phyloP scores from a whole-genome alignment of 2,329 filamentous ascomycete species.

The Fusarium marasasianum region DNA sequence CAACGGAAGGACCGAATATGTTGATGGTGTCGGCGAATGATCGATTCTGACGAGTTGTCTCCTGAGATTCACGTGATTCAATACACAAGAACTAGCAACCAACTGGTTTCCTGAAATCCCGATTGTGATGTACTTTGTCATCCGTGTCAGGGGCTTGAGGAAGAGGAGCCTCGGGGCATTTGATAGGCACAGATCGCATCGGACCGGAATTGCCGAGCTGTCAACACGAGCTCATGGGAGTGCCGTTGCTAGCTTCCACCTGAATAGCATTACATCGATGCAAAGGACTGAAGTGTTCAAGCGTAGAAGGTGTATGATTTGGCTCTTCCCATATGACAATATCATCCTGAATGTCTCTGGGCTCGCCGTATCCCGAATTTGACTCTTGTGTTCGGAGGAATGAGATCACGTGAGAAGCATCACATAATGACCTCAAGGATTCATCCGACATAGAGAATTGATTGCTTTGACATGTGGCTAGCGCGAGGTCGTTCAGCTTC shows the following conservation, averaged over 20 bases:
- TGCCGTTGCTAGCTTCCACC: not conserved
- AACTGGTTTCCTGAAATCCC: not conserved
- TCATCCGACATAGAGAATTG: not conserved
- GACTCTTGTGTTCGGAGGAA: not conserved
- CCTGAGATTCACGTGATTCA: not conserved
- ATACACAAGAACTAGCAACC: not conserved
- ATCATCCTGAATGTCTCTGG: not conserved
- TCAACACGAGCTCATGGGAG: not conserved
- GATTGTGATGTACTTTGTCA: not conserved
- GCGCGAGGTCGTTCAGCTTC: not conserved
- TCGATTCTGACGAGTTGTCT: not conserved
- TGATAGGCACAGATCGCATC: not conserved
- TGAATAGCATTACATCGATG: not conserved
- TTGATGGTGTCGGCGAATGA: not conserved
- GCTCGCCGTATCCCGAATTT: not conserved
- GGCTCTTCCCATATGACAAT: not conserved
- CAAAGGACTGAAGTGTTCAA: not conserved
- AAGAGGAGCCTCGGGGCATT: not conserved
- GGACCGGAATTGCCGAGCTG: slow-evolving; percentile 7
- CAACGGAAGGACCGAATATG: slow-evolving; percentile 25
- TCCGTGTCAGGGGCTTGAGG: not conserved
- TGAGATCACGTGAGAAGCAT: not conserved
- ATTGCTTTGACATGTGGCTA: not conserved
- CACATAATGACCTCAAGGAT: not conserved
- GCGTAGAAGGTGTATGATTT: not conserved